Evolutionary conservation across 257 asterid species (phyloP).

Genomic region (Petrea volubilis): DNA sequence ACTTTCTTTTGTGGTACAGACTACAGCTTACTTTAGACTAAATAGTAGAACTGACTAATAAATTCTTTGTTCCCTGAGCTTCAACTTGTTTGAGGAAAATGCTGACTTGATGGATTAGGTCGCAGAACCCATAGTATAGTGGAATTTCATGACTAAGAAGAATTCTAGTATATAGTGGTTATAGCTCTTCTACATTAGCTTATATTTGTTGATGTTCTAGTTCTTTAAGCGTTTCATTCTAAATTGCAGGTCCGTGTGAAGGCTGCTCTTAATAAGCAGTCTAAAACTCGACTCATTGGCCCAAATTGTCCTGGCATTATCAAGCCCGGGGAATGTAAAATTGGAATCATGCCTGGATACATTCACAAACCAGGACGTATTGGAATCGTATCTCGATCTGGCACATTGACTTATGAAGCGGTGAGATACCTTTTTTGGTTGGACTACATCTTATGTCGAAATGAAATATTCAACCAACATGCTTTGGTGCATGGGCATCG

Average conservation of each 20-base stretch:
- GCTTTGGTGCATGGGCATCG: background rate
- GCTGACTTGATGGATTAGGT: background rate
- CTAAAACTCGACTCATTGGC: constrained; percentile 88
- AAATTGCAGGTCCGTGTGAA: constrained; percentile 72
- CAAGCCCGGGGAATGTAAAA: constrained; percentile 99
- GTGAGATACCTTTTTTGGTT: constrained; percentile 46
- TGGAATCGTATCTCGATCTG: constrained; percentile 94
- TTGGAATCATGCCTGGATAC: constrained; percentile 99
- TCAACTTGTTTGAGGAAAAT: background rate
- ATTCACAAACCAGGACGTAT: constrained; percentile 97
- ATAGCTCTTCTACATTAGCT: background rate
- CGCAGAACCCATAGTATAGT: background rate
- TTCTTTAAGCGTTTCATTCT: constrained; percentile 9
- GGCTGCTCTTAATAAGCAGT: constrained; percentile 81
- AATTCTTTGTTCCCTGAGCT: background rate
- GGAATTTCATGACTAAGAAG: background rate
- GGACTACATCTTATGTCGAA: background rate
- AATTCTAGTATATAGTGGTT: background rate
- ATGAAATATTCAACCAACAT: background rate
- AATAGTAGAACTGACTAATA: too few relatives aligned
- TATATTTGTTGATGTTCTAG: constrained; percentile 2
- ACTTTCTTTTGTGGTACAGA: too few relatives aligned
- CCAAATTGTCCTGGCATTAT: constrained; percentile 99
- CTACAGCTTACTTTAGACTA: too few relatives aligned
- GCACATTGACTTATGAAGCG: constrained; percentile 89